Conservation (phyloP, 2,329 filamentous ascomycete genomes). For the Claviceps sp. region DNA sequence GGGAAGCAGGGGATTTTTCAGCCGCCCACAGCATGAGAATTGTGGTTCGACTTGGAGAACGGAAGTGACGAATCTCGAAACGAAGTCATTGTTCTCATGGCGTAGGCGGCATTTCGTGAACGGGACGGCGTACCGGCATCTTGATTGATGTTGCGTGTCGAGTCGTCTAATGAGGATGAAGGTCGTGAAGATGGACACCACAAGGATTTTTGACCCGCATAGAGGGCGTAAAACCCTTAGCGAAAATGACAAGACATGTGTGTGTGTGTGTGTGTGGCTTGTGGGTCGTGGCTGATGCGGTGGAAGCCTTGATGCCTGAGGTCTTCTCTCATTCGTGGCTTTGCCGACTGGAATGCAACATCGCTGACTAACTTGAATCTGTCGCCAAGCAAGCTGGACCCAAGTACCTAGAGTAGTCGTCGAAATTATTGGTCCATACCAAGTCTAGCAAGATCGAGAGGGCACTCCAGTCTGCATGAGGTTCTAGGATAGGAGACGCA, state of each 20-base stretch:
- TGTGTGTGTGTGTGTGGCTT: not conserved
- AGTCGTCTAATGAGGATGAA: constrained; percentile 22
- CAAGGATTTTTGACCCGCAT: constrained; percentile 22
- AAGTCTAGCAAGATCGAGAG: not conserved
- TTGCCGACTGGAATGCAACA: not conserved
- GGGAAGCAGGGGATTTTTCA: not conserved
- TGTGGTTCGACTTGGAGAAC: not conserved
- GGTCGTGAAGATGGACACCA: constrained; percentile 17
- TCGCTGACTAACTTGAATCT: not conserved
- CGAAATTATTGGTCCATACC: not conserved
- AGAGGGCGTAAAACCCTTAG: constrained; percentile 27
- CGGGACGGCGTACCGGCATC: constrained; percentile 26
- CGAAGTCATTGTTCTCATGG: not conserved
- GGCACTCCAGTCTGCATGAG: not conserved
- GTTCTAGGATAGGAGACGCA: constrained; percentile 8
- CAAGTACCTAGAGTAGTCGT: not conserved
- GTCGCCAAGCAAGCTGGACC: not conserved
- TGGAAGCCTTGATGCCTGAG: not conserved
- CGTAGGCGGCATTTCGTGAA: constrained; percentile 2
- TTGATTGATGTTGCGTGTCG: constrained; percentile 26
- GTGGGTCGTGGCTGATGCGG: not conserved
- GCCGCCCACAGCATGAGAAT: not conserved
- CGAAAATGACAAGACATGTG: constrained; percentile 4
- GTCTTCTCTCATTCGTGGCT: not conserved
- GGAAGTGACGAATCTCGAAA: not conserved